phyloP scores from a whole-genome alignment of 23 red algal species.

The Gracilariopsis chorda region DNA sequence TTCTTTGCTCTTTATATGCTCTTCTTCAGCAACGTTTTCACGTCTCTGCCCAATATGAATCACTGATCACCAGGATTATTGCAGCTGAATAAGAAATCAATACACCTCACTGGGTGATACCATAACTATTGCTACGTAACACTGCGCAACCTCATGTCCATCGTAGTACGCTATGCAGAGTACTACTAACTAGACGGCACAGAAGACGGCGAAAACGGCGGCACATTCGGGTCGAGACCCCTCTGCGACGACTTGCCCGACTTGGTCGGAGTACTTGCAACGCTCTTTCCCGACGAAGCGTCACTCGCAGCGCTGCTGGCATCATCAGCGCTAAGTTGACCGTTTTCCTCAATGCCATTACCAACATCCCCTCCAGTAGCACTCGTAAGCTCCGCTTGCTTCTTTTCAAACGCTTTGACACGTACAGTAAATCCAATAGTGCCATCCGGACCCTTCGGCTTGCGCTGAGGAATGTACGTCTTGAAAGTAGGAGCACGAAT shows the following conservation, averaged over 20 bases:
- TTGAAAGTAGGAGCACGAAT: constrained; percentile 38
- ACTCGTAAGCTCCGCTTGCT: neutral
- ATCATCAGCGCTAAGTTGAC: neutral
- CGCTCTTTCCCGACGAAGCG: neutral
- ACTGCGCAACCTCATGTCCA: no score
- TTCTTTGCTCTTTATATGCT: no score
- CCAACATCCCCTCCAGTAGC: neutral
- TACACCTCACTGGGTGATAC: no score
- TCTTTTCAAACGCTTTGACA: neutral
- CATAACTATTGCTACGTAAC: no score
- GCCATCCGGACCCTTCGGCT: constrained; percentile 62
- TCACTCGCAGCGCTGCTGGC: neutral
- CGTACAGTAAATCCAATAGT: constrained; percentile 51
- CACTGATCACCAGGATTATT: no score
- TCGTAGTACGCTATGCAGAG: no score
- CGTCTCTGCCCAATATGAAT: no score
- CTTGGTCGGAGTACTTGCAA: neutral
- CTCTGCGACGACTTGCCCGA: neutral
- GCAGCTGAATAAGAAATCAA: no score
- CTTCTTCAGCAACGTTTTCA: no score
- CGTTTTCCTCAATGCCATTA: neutral
- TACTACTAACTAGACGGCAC: no score
- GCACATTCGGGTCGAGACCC: constrained; percentile 49
- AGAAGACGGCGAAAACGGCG: constrained; percentile 30
- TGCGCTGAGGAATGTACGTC: constrained; percentile 34